These are phyloP conservation scores for Polyplosphaeria fusca DNA, from an alignment of 495 filamentous ascomycete genomes.

Conservation along the genomic window DNA sequence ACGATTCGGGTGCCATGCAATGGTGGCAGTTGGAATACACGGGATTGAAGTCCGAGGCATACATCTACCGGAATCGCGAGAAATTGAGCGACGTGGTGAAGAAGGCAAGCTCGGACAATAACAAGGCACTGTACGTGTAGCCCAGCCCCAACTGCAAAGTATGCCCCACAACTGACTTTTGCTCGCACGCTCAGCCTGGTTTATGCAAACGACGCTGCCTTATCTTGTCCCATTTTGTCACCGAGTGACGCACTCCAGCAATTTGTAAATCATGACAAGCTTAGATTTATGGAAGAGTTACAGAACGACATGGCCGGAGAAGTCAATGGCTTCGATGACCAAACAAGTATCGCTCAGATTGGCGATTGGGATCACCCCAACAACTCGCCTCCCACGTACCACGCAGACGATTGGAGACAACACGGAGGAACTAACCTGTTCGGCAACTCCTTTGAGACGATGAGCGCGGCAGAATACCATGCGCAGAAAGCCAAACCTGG, in stretches of 20 bases:
- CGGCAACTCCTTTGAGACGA: not conserved
- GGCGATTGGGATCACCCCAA: constrained; percentile 1
- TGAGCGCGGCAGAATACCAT: constrained; percentile 14
- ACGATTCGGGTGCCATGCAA: not conserved
- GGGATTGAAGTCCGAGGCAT: constrained; percentile 5
- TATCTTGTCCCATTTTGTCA: not conserved
- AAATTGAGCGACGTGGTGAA: constrained; percentile 14
- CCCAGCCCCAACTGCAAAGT: no score
- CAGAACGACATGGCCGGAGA: not conserved
- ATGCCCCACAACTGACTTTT: no score
- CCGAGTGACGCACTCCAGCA: constrained; percentile 9
- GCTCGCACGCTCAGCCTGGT: no score
- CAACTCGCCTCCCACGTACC: not conserved
- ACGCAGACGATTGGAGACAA: constrained; percentile 1
- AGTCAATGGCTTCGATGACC: not conserved
- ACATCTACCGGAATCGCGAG: constrained; percentile 13
- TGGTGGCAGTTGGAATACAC: constrained; percentile 32
- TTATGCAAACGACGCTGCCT: constrained; percentile 30
- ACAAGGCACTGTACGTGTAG: constrained; percentile 15
- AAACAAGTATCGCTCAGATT: not conserved
- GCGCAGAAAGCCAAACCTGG: not conserved
- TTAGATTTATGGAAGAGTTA: constrained; percentile 19
- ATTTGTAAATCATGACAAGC: constrained; percentile 27
- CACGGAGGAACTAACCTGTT: not conserved
- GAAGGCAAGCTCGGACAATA: constrained; percentile 21